Conservation (phyloP, 1,139 yeast genomes). For the Geotrichum cucujoidarum region DNA sequence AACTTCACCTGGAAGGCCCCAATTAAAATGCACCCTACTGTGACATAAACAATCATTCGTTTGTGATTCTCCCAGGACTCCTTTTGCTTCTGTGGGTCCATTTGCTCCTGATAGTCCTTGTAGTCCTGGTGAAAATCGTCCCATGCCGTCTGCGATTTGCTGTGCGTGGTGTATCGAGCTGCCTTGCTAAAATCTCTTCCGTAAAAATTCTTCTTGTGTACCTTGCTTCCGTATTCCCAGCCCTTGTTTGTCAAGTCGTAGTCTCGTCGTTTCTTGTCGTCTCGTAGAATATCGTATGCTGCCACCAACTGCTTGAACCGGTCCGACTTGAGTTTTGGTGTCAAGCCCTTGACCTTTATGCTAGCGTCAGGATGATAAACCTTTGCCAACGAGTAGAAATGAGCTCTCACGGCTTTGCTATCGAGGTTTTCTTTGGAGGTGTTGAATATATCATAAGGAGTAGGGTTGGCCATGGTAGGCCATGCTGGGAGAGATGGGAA, state of each 20-base stretch:
- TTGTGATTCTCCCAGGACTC: slow-evolving; percentile 30
- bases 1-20: slow-evolving; percentile 30
- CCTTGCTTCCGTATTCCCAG: slow-evolving; percentile 18
- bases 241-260: slow-evolving; percentile 37
- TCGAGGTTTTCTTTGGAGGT: slow-evolving; percentile 40
- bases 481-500: slow-evolving; percentile 38
- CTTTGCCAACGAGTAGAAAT: slow-evolving; percentile 65
- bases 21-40: slow-evolving; percentile 25
- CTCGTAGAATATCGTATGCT: slow-evolving; percentile 68
- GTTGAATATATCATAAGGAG: slow-evolving; percentile 72
- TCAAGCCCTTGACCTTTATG: slow-evolving; percentile 16
- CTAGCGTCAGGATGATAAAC: slow-evolving; percentile 80
- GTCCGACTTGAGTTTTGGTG: slow-evolving; percentile 30
- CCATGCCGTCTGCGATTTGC: slow-evolving; percentile 26
- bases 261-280: slow-evolving; percentile 45
- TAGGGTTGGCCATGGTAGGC: slow-evolving; percentile 57
- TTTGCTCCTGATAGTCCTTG: slow-evolving; percentile 19
- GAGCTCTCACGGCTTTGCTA: slow-evolving; percentile 44
- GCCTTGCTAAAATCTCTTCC: slow-evolving; percentile 18
- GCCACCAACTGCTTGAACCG: slow-evolving; percentile 67
- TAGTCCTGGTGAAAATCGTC: slow-evolving; percentile 22
- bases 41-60: slow-evolving; percentile 28
- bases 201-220: slow-evolving; percentile 35
- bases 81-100: slow-evolving; percentile 31
- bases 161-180: slow-evolving; percentile 10